phyloP scores from a whole-genome alignment of 2,329 filamentous ascomycete genomes.

The Graphilbum sp. region DNA sequence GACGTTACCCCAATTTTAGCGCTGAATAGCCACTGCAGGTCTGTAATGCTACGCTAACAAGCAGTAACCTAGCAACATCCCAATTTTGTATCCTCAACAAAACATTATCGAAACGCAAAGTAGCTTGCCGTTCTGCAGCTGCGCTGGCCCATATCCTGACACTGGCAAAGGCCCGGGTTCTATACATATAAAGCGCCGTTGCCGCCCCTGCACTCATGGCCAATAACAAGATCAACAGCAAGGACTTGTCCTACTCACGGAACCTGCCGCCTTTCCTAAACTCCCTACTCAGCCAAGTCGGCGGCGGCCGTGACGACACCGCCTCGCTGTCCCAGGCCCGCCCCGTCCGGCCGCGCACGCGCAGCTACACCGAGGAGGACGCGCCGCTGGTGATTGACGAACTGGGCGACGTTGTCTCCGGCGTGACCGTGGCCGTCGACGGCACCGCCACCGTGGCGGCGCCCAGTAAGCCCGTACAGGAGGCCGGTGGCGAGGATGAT shows the following conservation, averaged over 20 bases:
- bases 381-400: constrained; percentile 62
- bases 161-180: no score
- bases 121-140: no score
- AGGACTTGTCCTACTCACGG: constrained; percentile 51
- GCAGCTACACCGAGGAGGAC: constrained; percentile 59
- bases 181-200: no score
- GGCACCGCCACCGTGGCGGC: constrained; percentile 19
- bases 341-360: constrained; percentile 36
- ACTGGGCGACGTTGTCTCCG: constrained; percentile 42
- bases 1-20: no score
- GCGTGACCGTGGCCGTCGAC: constrained; percentile 21
- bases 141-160: no score
- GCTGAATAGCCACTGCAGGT: no score
- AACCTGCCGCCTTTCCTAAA: constrained; percentile 45
- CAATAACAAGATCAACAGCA: constrained; percentile 50
- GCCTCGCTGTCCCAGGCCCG: constrained; percentile 32
- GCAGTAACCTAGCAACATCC: no score
- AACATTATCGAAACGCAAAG: no score
- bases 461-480: constrained; percentile 4
- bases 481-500: constrained; percentile 8
- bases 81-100: no score
- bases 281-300: constrained; percentile 34
- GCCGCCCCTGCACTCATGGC: no score
- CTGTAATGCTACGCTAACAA: no score
- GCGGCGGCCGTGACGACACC: constrained; percentile 32